These are phyloP conservation scores for Ustilago trichophora DNA, from an alignment of 1,284 basidiomycete genomes.

Conservation along the genomic window DNA sequence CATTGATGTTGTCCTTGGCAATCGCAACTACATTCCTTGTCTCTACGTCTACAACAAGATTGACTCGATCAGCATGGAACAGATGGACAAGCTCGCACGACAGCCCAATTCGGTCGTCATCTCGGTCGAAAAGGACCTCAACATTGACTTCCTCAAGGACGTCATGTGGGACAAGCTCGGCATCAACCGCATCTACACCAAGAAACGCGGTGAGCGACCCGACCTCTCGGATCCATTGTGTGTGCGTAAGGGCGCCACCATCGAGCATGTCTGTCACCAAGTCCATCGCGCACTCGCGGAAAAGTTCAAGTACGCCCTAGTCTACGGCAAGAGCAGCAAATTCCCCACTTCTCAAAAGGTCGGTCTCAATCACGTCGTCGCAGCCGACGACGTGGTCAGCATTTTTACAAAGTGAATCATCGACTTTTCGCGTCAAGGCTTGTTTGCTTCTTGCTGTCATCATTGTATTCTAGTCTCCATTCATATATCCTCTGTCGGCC, in stretches of 20 bases:
- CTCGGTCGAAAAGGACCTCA: conserved; percentile 89
- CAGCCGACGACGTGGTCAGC: conserved; percentile 91
- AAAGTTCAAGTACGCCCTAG: conserved; percentile 72
- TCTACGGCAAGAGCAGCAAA: conserved; percentile 62
- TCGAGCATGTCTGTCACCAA: conserved; percentile 75
- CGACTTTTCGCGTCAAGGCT: background rate
- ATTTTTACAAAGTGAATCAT: conserved; percentile 55
- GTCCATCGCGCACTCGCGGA: conserved; percentile 87
- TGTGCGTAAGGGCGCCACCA: conserved; percentile 86
- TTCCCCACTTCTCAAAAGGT: conserved; percentile 65
- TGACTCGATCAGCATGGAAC: conserved; percentile 68
- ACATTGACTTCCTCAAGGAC: conserved; percentile 88
- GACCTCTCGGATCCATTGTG: conserved; percentile 93
- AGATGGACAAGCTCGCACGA: conserved; percentile 85
- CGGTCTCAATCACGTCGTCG: conserved; percentile 83
- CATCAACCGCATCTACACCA: conserved; percentile 79
- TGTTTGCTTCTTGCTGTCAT: background rate
- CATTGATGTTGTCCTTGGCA: conserved; percentile 89
- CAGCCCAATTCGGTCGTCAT: conserved; percentile 90
- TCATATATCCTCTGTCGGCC: conserved; percentile 13
- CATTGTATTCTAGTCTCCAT: conserved; percentile 32
- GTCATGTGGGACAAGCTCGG: conserved; percentile 76
- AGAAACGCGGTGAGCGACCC: conserved; percentile 87
- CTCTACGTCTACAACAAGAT: conserved; percentile 85
- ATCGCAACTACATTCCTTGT: conserved; percentile 92